phyloP scores from a whole-genome alignment of 179 eudicot genomes.

The Corrigiola litoralis region DNA sequence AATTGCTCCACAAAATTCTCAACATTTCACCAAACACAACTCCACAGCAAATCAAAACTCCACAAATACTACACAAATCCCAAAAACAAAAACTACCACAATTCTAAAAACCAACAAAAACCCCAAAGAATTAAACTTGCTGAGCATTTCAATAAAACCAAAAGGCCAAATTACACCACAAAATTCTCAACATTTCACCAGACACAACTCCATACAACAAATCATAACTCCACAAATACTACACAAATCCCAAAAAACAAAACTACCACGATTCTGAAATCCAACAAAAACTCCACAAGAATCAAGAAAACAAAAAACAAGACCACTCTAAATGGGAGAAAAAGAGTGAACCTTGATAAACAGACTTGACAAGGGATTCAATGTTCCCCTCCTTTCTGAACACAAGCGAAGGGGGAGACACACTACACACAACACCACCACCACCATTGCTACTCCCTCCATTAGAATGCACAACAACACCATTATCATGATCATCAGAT shows the following conservation, averaged over 20 bases:
- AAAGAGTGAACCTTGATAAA: constrained; percentile 50
- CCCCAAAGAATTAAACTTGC: neutral
- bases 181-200: neutral
- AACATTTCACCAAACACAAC: neutral
- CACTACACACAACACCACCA: neutral
- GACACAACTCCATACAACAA: neutral
- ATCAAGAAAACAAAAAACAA: neutral
- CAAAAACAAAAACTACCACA: too few relatives aligned
- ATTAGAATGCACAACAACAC: neutral
- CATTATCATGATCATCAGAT: neutral
- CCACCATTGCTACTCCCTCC: neutral
- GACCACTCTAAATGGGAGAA: neutral
- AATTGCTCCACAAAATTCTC: neutral
- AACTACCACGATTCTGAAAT: neutral
- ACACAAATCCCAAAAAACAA: too few relatives aligned
- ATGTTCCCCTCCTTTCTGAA: constrained; percentile 91
- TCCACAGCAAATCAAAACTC: neutral
- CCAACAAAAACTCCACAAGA: neutral
- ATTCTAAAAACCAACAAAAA: neutral
- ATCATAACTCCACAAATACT: neutral
- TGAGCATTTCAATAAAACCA: neutral
- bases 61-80: neutral
- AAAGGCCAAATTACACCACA: neutral
- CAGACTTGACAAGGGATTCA: constrained; percentile 82
- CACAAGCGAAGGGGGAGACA: constrained; percentile 46